phyloP scores from a whole-genome alignment of 78 protist genomes.

The Anaeramoeba flamelloides region DNA sequence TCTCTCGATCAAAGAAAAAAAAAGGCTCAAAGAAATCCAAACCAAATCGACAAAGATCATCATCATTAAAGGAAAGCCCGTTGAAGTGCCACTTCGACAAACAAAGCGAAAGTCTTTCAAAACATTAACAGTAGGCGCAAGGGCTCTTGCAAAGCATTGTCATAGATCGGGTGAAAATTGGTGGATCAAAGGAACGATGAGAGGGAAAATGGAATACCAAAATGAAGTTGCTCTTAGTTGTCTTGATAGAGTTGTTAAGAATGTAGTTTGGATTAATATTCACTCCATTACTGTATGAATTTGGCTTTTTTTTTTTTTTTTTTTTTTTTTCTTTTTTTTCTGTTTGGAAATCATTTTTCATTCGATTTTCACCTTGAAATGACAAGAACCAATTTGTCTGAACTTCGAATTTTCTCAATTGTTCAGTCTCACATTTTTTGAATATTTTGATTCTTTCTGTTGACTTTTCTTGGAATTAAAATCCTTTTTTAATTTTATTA shows the following conservation, averaged over 20 bases:
- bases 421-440: too few relatives aligned
- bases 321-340: too few relatives aligned
- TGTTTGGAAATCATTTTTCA: too few relatives aligned
- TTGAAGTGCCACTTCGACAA: too few relatives aligned
- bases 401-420: too few relatives aligned
- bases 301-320: neutral
- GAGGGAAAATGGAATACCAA: neutral
- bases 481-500: too few relatives aligned
- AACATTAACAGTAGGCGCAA: neutral
- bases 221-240: neutral
- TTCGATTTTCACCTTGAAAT: too few relatives aligned
- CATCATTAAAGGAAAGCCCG: neutral
- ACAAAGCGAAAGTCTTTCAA: too few relatives aligned
- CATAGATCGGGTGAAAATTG: neutral
- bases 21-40: neutral
- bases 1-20: neutral
- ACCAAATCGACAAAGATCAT: neutral
- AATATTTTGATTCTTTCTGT: too few relatives aligned
- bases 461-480: too few relatives aligned
- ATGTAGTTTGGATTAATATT: neutral
- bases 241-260: neutral
- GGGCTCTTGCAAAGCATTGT: neutral
- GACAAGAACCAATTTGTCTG: too few relatives aligned
- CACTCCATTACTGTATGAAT: neutral
- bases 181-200: neutral